phyloP scores from a whole-genome alignment of 305 asterid species.

The Euphrasia arctica region DNA sequence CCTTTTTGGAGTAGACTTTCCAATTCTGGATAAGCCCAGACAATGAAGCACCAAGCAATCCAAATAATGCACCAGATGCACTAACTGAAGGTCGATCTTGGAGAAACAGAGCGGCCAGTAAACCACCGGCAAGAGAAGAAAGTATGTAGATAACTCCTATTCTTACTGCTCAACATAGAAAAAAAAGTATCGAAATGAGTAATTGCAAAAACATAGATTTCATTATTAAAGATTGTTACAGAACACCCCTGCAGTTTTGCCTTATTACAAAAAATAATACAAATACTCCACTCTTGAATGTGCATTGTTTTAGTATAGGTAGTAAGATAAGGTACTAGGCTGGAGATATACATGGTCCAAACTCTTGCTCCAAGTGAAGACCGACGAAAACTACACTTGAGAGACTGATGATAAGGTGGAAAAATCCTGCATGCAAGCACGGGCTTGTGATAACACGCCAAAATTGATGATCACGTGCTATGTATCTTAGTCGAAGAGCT shows the following conservation, averaged over 20 bases:
- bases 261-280: neutral
- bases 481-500: slow-evolving; percentile 59
- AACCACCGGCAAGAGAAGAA: slow-evolving; percentile 63
- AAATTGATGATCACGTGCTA: slow-evolving; percentile 43
- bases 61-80: slow-evolving; percentile 76
- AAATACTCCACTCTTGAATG: neutral
- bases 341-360: slow-evolving; percentile 58
- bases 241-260: neutral
- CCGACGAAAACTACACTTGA: slow-evolving; percentile 65
- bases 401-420: slow-evolving; percentile 69
- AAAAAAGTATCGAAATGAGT: slow-evolving; percentile 4
- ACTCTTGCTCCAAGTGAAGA: slow-evolving; percentile 86
- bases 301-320: neutral
- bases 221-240: neutral
- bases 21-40: slow-evolving; percentile 68
- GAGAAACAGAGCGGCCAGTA: slow-evolving; percentile 63
- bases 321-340: neutral
- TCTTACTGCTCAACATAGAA: slow-evolving; percentile 52
- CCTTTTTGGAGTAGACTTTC: slow-evolving; percentile 73
- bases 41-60: slow-evolving; percentile 75
- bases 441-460: slow-evolving; percentile 83
- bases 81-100: slow-evolving; percentile 77
- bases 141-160: slow-evolving; percentile 62
- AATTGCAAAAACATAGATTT: slow-evolving; percentile 5
- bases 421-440: slow-evolving; percentile 76